A percentile compares a stretch with the other conserved stretches of the same genome.
These are phyloP conservation scores for Crithidia thermophila DNA, from an alignment of 208 protist genomes.

Conservation along the genomic window DNA sequence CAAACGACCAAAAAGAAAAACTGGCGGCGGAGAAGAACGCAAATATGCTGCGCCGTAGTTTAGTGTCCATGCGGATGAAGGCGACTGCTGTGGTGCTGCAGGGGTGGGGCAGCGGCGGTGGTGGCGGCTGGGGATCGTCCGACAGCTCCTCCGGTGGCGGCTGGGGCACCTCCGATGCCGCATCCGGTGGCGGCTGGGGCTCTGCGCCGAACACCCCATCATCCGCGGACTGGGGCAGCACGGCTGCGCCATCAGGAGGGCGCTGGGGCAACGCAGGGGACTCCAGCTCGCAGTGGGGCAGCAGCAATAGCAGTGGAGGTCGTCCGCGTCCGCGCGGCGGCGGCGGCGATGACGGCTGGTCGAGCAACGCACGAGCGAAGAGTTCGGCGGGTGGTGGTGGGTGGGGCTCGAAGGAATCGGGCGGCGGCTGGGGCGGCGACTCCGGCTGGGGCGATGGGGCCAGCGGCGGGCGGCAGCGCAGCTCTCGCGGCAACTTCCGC, in stretches of 20 bases:
- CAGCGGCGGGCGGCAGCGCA: slow-evolving; percentile 26
- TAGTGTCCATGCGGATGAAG: slow-evolving; percentile 33
- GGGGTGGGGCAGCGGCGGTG: slow-evolving; percentile 59
- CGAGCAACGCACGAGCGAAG: no score
- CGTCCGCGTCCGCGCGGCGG: no score
- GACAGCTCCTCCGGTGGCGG: slow-evolving; percentile 10
- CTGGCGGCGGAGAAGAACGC: neutral
- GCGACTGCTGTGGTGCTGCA: slow-evolving; percentile 42
- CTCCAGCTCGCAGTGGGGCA: slow-evolving; percentile 1
- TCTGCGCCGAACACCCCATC: neutral
- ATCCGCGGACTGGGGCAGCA: slow-evolving; percentile 23
- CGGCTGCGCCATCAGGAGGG: slow-evolving; percentile 4
- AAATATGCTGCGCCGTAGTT: slow-evolving; percentile 50
- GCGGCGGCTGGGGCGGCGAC: slow-evolving; percentile 23
- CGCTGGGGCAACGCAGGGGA: slow-evolving; percentile 1
- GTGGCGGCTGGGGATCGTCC: slow-evolving; percentile 27
- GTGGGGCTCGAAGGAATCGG: neutral
- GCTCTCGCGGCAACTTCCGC: slow-evolving; percentile 34
- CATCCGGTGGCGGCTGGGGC: slow-evolving; percentile 19
- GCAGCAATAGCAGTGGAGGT: slow-evolving; percentile 2
- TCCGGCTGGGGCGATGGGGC: slow-evolving; percentile 27
- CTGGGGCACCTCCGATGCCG: slow-evolving; percentile 9
- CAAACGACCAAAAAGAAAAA: slow-evolving; percentile 12
- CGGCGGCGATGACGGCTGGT: neutral
- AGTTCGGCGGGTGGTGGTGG: neutral